phyloP scores from a whole-genome alignment of 2,329 filamentous ascomycete genomes.

The Teratosphaeria pseudoeucalypti region DNA sequence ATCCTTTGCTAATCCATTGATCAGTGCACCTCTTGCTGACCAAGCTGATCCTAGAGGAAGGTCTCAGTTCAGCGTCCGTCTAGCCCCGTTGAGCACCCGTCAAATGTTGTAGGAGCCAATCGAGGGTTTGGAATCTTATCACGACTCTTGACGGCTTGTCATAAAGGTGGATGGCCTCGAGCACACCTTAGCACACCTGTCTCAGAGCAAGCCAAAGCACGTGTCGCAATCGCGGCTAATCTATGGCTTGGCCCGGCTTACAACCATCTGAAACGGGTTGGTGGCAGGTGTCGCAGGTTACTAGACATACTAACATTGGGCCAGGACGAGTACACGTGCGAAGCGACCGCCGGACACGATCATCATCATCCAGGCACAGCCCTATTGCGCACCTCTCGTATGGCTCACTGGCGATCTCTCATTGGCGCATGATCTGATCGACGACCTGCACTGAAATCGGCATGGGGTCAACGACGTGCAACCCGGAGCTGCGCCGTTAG shows the following conservation, averaged over 20 bases:
- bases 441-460: background rate
- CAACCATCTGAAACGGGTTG: background rate
- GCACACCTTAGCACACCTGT: background rate
- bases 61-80: background rate
- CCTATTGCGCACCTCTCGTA: too few species aligned
- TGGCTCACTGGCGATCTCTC: background rate
- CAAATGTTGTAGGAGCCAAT: background rate
- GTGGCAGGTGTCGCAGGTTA: background rate
- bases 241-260: background rate
- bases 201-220: background rate
- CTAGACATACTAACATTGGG: background rate
- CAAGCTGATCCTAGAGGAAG: background rate
- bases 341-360: background rate
- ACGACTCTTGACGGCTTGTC: background rate
- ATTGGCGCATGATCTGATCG: background rate
- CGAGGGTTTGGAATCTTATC: background rate
- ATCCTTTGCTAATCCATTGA: background rate
- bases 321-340: background rate
- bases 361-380: background rate
- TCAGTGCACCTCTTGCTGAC: background rate
- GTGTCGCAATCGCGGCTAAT: background rate
- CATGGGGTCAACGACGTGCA: background rate
- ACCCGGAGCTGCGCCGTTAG: background rate
- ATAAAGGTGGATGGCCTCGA: background rate
- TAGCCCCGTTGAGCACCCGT: background rate